These are phyloP conservation scores for Leishmania mexicana DNA, from an alignment of 208 protist genomes.

Conservation along the genomic window DNA sequence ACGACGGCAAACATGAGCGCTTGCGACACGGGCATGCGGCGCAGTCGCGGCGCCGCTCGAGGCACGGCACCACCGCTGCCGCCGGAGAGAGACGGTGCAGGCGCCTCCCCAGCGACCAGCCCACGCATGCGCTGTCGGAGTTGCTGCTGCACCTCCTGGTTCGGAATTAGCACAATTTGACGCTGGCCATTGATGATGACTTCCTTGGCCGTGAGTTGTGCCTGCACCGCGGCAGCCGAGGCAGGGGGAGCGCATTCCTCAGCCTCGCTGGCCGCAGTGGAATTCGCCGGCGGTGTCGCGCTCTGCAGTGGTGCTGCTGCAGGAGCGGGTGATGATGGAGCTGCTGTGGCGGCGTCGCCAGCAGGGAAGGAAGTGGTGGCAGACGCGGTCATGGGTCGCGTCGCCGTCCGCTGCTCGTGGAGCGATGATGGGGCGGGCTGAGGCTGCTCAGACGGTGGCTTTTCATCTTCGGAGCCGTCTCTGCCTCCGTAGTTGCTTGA, in stretches of 20 bases:
- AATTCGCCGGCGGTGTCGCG: neutral
- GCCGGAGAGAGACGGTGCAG: neutral
- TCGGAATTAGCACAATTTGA: constrained; percentile 65
- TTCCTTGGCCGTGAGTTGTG: constrained; percentile 48
- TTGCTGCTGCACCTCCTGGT: constrained; percentile 42
- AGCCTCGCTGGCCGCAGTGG: neutral
- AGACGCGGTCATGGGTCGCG: neutral
- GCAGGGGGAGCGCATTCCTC: neutral
- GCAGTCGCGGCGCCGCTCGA: neutral
- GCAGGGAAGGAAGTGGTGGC: neutral
- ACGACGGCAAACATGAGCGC: constrained; percentile 44
- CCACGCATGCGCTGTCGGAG: constrained; percentile 42
- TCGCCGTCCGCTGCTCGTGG: neutral
- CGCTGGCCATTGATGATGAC: constrained; percentile 57
- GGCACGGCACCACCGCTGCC: neutral
- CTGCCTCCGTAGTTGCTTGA: neutral
- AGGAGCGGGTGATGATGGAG: neutral
- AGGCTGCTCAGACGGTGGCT: neutral
- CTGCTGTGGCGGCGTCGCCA: neutral
- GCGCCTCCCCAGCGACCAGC: neutral
- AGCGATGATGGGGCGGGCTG: neutral
- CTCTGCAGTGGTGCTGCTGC: neutral
- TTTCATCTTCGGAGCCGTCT: neutral
- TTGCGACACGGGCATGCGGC: constrained; percentile 10
- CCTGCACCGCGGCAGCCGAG: constrained; percentile 14